Conservation (phyloP, 257 asterid species). For the Cinchona pubescens region DNA sequence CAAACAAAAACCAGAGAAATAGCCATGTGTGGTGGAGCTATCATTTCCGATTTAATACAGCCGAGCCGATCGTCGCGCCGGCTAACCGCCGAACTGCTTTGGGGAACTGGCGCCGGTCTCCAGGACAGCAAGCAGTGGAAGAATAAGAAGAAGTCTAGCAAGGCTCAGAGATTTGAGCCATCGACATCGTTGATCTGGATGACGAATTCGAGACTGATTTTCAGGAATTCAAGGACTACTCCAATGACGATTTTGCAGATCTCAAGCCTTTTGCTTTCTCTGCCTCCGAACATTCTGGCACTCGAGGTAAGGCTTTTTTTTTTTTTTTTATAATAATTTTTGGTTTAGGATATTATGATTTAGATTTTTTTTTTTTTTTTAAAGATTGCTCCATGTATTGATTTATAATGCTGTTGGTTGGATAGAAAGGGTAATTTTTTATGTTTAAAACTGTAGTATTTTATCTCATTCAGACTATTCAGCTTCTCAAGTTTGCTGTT, state of each 20-base stretch:
- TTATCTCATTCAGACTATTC: background rate
- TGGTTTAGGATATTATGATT: background rate
- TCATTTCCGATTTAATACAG: slow-evolving; percentile 53
- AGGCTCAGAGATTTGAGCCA: slow-evolving; percentile 55
- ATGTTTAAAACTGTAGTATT: too few species aligned
- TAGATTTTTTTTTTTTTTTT: background rate
- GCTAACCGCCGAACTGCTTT: slow-evolving; percentile 73
- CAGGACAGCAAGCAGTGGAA: slow-evolving; percentile 20
- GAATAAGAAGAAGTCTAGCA: slow-evolving; percentile 56
- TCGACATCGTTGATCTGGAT: slow-evolving; percentile 47
- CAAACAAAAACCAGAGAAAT: slow-evolving; percentile 5
- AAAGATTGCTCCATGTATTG: background rate
- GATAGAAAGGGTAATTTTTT: background rate
- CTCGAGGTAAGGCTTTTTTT: slow-evolving; percentile 31
- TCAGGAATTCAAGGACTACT: slow-evolving; percentile 65
- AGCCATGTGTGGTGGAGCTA: slow-evolving; percentile 93
- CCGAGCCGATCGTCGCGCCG: slow-evolving; percentile 64
- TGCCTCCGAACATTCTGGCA: slow-evolving; percentile 38
- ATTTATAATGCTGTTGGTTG: background rate
- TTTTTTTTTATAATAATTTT: background rate
- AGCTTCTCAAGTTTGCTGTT: background rate
- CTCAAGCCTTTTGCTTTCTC: slow-evolving; percentile 50
- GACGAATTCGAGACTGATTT: slow-evolving; percentile 84
- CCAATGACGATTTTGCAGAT: slow-evolving; percentile 46
- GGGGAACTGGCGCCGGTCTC: slow-evolving; percentile 60